A percentile compares a stretch with the other conserved stretches of the same genome.
phyloP scores from a whole-genome alignment of 2,329 filamentous ascomycete species.

The Byssoonygena ceratinophila region DNA sequence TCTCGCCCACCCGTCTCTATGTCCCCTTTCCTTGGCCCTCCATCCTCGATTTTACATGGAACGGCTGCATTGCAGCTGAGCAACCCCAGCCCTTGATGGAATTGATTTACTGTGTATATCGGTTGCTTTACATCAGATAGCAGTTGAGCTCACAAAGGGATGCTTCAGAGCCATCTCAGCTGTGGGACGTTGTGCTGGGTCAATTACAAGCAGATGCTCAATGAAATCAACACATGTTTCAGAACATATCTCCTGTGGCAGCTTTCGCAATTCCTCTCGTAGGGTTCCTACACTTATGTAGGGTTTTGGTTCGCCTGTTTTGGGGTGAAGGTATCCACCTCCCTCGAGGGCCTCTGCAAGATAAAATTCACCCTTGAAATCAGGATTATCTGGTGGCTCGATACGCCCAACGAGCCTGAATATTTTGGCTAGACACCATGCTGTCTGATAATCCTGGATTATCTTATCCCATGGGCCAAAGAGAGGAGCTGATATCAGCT shows the following conservation, averaged over 20 bases:
- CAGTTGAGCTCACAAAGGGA: slow-evolving; percentile 2
- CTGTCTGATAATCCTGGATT: slow-evolving; percentile 10
- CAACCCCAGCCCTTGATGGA: too few relatives aligned
- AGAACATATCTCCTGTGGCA: slow-evolving; percentile 7
- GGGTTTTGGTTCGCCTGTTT: not conserved
- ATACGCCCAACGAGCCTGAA: slow-evolving; percentile 11
- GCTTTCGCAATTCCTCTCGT: slow-evolving; percentile 7
- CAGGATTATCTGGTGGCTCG: slow-evolving; percentile 3
- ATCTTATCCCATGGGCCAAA: slow-evolving; percentile 8
- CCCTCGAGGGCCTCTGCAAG: slow-evolving; percentile 8
- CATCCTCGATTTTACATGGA: too few relatives aligned
- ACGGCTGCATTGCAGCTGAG: too few relatives aligned
- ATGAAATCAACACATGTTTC: slow-evolving; percentile 11
- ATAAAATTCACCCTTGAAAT: slow-evolving; percentile 10
- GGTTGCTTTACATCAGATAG: too few relatives aligned
- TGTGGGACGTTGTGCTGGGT: slow-evolving; percentile 9
- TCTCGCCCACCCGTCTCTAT: too few relatives aligned
- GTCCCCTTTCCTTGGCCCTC: too few relatives aligned
- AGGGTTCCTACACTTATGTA: slow-evolving; percentile 3
- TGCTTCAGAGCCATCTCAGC: slow-evolving; percentile 10
- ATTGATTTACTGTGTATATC: too few relatives aligned
- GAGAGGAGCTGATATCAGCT: slow-evolving; percentile 10
- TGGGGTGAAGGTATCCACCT: slow-evolving; percentile 1
- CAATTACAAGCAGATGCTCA: slow-evolving; percentile 12
- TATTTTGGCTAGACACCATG: slow-evolving; percentile 15